Evolutionary conservation across 768 basidiomycete genomes (phyloP).

Genomic region (Pulveroboletus sp.): DNA sequence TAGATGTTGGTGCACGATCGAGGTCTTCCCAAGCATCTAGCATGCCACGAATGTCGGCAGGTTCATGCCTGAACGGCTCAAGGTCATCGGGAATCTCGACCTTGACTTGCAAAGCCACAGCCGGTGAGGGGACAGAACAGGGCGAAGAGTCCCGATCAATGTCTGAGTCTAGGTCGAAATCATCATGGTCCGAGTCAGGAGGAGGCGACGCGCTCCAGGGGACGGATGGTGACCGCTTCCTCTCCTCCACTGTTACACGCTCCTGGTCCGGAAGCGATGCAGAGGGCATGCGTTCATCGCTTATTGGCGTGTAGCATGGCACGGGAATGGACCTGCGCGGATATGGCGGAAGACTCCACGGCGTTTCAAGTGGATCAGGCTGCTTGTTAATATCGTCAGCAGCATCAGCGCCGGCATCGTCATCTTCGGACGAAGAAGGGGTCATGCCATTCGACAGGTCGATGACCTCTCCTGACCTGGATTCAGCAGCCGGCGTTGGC

Average conservation of each 20-base stretch:
- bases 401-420: conserved; percentile 21
- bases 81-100: conserved; percentile 27
- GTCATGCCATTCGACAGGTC: conserved; percentile 40
- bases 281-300: conserved; percentile 33
- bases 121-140: conserved; percentile 21
- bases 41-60: conserved; percentile 58
- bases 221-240: conserved; percentile 57
- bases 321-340: conserved; percentile 56
- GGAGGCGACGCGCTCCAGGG: conserved; percentile 63
- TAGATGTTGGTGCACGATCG: conserved; percentile 35
- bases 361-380: conserved; percentile 29
- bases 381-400: conserved; percentile 20
- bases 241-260: conserved; percentile 19
- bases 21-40: conserved; percentile 69
- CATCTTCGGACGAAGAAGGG: conserved; percentile 38
- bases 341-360: conserved; percentile 53
- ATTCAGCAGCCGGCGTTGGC: conserved; percentile 7
- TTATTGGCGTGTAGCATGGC: conserved; percentile 49
- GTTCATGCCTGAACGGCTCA: conserved; percentile 52
- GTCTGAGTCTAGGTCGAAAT: conserved; percentile 54
- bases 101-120: conserved; percentile 14
- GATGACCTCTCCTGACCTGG: conserved; percentile 30
- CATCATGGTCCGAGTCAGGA: conserved; percentile 52
- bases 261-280: conserved; percentile 26
- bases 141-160: conserved; percentile 58